phyloP scores from a whole-genome alignment of 2,329 filamentous ascomycete genomes.

The Colletotrichum graminicola region DNA sequence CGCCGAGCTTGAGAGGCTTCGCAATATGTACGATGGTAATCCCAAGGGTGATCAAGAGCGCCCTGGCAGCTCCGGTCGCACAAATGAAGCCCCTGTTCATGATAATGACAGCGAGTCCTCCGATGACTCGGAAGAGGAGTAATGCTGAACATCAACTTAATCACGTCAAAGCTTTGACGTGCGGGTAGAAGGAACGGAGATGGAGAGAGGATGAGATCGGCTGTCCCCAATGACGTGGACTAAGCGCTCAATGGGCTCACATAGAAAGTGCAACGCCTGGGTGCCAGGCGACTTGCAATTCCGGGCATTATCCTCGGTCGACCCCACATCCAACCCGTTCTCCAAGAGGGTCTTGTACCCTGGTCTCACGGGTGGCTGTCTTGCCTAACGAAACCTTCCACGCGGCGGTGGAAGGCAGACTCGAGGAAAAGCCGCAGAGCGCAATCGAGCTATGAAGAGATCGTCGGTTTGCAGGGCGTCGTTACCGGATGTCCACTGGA shows the following conservation, averaged over 20 bases:
- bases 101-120: conserved; percentile 54
- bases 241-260: not conserved
- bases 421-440: not conserved
- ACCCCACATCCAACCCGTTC: not conserved
- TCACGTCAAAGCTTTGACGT: not conserved
- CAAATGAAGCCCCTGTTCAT: conserved; percentile 44
- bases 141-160: conserved; percentile 8
- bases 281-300: not conserved
- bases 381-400: not conserved
- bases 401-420: not conserved
- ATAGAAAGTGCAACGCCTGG: not conserved
- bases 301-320: not conserved
- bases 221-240: not conserved
- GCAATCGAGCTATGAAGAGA: not conserved
- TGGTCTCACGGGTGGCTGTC: not conserved
- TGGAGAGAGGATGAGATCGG: not conserved
- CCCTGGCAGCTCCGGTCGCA: conserved; percentile 41
- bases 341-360: not conserved
- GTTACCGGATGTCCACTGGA: conserved; percentile 16
- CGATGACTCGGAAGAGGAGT: conserved; percentile 62
- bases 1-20: conserved; percentile 67
- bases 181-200: not conserved
- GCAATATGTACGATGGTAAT: conserved; percentile 55
- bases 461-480: conserved; percentile 27
- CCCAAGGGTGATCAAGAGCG: conserved; percentile 50